A percentile compares a stretch with the other conserved stretches of the same genome.
Conservation (phyloP, 306 rosid genomes). For the Rosa multiflora region DNA sequence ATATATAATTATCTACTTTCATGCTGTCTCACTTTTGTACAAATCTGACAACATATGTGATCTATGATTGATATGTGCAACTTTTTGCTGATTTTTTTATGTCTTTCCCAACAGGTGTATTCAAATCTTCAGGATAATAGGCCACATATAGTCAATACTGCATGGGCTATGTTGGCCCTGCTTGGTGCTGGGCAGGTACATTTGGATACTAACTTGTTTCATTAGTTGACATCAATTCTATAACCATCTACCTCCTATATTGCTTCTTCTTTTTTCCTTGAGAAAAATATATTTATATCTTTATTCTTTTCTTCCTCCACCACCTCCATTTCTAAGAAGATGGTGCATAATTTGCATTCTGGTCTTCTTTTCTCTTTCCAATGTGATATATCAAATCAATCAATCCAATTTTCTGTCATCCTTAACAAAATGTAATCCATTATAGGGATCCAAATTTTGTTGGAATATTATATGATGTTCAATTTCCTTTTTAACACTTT, state of each 20-base stretch:
- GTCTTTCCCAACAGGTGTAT: conserved; percentile 27
- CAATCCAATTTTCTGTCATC: neutral
- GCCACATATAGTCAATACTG: conserved; percentile 39
- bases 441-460: neutral
- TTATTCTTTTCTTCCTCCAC: neutral
- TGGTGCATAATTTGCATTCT: neutral
- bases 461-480: neutral
- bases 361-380: neutral
- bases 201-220: neutral
- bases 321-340: neutral
- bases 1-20: neutral
- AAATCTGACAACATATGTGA: neutral
- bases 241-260: neutral
- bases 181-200: conserved; percentile 42
- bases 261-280: neutral
- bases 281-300: neutral
- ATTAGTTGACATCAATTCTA: neutral
- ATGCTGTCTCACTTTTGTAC: neutral
- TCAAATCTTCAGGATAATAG: conserved; percentile 30
- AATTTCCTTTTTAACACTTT: neutral
- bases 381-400: neutral
- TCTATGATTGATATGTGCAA: neutral
- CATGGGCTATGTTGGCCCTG: conserved; percentile 41
- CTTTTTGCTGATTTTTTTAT: neutral
- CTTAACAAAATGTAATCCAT: neutral